Base-by-base conservation (phyloP, 2,329 filamentous ascomycete genomes). In the Tolypocladium guangdongense region DNA sequence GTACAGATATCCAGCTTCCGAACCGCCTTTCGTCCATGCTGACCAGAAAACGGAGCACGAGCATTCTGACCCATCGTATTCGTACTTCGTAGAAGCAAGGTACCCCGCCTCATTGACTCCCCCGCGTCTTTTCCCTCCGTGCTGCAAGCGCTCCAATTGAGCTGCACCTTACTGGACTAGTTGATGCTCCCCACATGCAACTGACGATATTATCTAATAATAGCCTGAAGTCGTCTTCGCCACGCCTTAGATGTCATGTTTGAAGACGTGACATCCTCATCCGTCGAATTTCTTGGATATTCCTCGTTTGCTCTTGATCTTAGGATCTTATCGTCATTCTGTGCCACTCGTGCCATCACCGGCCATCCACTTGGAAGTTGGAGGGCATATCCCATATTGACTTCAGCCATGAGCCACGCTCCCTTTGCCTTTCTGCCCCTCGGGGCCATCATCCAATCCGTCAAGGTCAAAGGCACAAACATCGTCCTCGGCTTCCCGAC, bases 401-500 rank as follows among this genome's bases (percentile, higher is more conserved):
- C 18, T 20, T 14, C 2, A 20, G 27, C n/a, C 55, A 77, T 77
- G 73, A 59, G 73, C 41, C 66, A 77, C 65, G 71, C 76, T 38
- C 66, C 78, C 45, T 79, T 85, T 63, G 75, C 77, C 45, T 88
- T 92, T 71, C 75, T 92, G 57, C 84, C 87, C 27, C 77, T 88
- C 50, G 88, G 88, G 57, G 88, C 86, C 62, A 88, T 89, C 66
- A 85, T 93, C 66, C 84, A 96, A 68, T 81, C 87, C 64, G 86
- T 96, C 74, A 79, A 77, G 49, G 80, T 97, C 60, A 86, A 79
- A 55, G 86, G 83, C 58, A 74, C 81, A 66, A 93, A 96, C 74
- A 93, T 99, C 59, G 91, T 96, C 24, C 87, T 93, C 61, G 84
- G 86, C 52, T 96, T 96, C 73, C 81, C 87, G 20, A 83, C 78